Evolutionary conservation across 768 basidiomycete species (phyloP).

Genomic region (Rhodosporidiobolus odoratus): DNA sequence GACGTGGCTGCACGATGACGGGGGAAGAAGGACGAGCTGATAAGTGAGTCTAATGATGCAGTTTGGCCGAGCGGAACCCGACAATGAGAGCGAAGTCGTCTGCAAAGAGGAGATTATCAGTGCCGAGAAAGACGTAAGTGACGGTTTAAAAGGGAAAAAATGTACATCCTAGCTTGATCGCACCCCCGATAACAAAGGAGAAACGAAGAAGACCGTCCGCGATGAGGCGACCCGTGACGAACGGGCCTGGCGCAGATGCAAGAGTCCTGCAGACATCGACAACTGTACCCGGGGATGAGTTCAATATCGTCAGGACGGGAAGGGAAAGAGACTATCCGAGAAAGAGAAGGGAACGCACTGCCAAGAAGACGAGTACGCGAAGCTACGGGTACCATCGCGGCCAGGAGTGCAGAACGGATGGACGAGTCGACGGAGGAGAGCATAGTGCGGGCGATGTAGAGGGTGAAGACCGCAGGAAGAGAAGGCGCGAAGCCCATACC

Average conservation of each 20-base stretch:
- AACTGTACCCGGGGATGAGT: not conserved
- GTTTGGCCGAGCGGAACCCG: not conserved
- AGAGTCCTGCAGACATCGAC: constrained; percentile 23
- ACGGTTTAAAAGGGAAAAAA: not conserved
- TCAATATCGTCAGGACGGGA: too few relatives aligned
- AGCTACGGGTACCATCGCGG: constrained; percentile 8
- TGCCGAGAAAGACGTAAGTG: not conserved
- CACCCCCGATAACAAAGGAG: constrained; percentile 16
- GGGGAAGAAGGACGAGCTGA: not conserved
- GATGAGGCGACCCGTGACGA: constrained; percentile 21
- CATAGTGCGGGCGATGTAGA: constrained; percentile 12
- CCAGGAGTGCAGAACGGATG: constrained; percentile 21
- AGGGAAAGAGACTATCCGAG: not conserved
- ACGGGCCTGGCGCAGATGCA: constrained; percentile 15
- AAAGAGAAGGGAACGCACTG: not conserved
- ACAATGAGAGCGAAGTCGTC: constrained; percentile 4
- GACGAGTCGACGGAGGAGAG: constrained; percentile 22
- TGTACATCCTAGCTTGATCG: constrained; percentile 18
- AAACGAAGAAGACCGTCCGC: constrained; percentile 1
- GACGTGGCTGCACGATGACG: not conserved
- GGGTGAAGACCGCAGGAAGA: not conserved
- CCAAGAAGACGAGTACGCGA: constrained; percentile 27
- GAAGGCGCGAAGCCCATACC: constrained; percentile 16
- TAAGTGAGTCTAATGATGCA: not conserved
- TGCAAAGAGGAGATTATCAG: not conserved